Evolutionary conservation across 179 eudicot genomes (phyloP).

Genomic region (Actinidia chinensis): DNA sequence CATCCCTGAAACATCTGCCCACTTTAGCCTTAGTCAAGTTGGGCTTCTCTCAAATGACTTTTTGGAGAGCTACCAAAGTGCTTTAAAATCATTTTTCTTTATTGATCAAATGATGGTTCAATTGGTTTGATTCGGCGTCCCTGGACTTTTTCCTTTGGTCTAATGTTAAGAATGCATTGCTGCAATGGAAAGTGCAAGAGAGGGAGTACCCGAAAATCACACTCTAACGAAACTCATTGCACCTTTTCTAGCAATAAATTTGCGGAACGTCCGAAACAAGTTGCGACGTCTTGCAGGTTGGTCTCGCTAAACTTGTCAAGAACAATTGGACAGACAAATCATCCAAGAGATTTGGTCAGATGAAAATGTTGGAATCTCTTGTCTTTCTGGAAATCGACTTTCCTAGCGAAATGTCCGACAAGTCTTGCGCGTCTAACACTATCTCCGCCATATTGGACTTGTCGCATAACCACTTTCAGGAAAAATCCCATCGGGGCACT

Average conservation of each 20-base stretch:
- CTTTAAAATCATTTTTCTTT: slow-evolving; percentile 16
- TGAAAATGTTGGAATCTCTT: slow-evolving; percentile 33
- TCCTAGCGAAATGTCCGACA: slow-evolving; percentile 38
- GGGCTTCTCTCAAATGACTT: slow-evolving; percentile 11
- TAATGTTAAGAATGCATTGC: slow-evolving; percentile 9
- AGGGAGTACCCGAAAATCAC: background rate
- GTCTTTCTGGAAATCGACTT: slow-evolving; percentile 39
- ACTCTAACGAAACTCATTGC: slow-evolving; percentile 9
- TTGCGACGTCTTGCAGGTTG: slow-evolving; percentile 24
- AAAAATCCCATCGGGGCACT: slow-evolving; percentile 32
- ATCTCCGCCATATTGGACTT: slow-evolving; percentile 21
- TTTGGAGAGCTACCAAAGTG: slow-evolving; percentile 18
- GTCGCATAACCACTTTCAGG: slow-evolving; percentile 43
- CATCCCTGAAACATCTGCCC: slow-evolving; percentile 1
- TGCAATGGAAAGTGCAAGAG: slow-evolving; percentile 14
- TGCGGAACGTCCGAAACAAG: slow-evolving; percentile 27
- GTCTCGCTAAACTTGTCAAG: slow-evolving; percentile 33
- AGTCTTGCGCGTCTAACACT: slow-evolving; percentile 5
- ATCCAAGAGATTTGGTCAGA: slow-evolving; percentile 24
- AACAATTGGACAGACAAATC: slow-evolving; percentile 32
- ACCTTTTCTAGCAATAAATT: slow-evolving; percentile 31
- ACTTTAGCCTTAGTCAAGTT: background rate
- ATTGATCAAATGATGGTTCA: background rate
- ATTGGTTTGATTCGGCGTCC: too few relatives aligned
- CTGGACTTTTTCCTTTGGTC: too few relatives aligned